phyloP scores from a whole-genome alignment of 208 protist species.

The Leishmania lainsoni region DNA sequence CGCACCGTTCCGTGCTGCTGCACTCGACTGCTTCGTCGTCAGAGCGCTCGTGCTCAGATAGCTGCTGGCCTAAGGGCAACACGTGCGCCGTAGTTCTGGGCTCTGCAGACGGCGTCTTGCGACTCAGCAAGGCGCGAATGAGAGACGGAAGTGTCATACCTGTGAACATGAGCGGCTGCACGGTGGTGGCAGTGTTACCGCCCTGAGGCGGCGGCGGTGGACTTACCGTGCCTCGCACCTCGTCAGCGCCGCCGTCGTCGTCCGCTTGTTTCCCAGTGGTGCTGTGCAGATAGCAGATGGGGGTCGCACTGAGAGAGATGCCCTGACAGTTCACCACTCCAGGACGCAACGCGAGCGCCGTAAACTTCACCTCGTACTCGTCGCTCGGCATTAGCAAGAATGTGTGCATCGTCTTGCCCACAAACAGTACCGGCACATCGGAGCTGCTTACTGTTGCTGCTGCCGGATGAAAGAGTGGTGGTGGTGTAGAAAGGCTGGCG shows the following conservation, averaged over 20 bases:
- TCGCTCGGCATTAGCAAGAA: conserved; percentile 77
- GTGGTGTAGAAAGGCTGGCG: neutral
- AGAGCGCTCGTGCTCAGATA: neutral
- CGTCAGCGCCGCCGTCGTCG: neutral
- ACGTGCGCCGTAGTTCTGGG: conserved; percentile 5
- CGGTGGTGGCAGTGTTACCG: neutral
- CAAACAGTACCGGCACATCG: conserved; percentile 52
- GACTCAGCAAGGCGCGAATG: conserved; percentile 16
- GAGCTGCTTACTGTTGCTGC: neutral
- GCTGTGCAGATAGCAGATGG: conserved; percentile 36
- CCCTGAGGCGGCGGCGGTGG: neutral
- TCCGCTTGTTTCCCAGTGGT: neutral
- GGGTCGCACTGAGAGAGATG: conserved; percentile 52
- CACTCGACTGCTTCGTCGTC: neutral
- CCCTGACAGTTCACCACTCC: conserved; percentile 74
- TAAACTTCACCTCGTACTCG: conserved; percentile 55
- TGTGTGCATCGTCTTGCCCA: conserved; percentile 57
- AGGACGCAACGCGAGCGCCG: conserved; percentile 55
- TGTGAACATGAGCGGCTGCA: conserved; percentile 27
- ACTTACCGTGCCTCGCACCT: neutral
- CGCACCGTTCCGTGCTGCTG: neutral
- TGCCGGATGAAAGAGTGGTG: neutral
- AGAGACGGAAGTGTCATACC: conserved; percentile 29
- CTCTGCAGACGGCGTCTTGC: conserved; percentile 6
- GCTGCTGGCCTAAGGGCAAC: conserved; percentile 3